phyloP scores from a whole-genome alignment of 2,329 filamentous ascomycete genomes.

The Penicillium griseofulvum region DNA sequence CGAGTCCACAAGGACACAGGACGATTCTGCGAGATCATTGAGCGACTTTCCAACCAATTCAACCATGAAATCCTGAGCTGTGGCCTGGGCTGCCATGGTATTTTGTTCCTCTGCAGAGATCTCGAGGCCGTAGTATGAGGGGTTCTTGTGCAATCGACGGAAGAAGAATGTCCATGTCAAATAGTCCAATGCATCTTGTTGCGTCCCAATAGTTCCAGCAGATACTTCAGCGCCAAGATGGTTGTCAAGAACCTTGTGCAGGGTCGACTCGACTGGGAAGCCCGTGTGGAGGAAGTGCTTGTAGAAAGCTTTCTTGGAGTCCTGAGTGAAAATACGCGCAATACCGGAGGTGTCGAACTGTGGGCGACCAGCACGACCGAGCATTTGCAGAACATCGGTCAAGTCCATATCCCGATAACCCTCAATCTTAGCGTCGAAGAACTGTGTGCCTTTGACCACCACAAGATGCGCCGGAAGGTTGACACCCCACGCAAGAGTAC shows the following conservation, averaged over 20 bases:
- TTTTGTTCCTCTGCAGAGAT: constrained; percentile 92
- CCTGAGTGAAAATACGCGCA: constrained; percentile 94
- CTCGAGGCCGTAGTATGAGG: constrained; percentile 93
- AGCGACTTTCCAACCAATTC: constrained; percentile 86
- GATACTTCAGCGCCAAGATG: constrained; percentile 94
- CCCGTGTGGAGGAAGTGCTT: constrained; percentile 98
- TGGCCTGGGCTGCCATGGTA: constrained; percentile 75
- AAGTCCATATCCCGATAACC: constrained; percentile 99
- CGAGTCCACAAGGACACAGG: constrained; percentile 76
- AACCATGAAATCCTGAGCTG: constrained; percentile 93
- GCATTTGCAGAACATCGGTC: constrained; percentile 96
- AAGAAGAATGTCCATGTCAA: constrained; percentile 99
- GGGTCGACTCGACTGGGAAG: constrained; percentile 92
- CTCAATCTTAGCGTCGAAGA: constrained; percentile 96
- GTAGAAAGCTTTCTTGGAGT: constrained; percentile 98
- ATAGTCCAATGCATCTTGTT: constrained; percentile 96
- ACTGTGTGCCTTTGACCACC: constrained; percentile 97
- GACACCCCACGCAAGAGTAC: constrained; percentile 96
- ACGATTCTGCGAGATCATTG: constrained; percentile 74
- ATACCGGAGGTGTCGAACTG: constrained; percentile 97
- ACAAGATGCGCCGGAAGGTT: constrained; percentile 96
- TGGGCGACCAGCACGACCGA: constrained; percentile 89
- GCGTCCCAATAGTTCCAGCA: constrained; percentile 85
- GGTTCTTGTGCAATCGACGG: constrained; percentile 93
- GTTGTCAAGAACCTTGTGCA: constrained; percentile 96